Base-by-base conservation (phyloP, 768 basidiomycete species). In the Dictyophora rubrovolvata region DNA sequence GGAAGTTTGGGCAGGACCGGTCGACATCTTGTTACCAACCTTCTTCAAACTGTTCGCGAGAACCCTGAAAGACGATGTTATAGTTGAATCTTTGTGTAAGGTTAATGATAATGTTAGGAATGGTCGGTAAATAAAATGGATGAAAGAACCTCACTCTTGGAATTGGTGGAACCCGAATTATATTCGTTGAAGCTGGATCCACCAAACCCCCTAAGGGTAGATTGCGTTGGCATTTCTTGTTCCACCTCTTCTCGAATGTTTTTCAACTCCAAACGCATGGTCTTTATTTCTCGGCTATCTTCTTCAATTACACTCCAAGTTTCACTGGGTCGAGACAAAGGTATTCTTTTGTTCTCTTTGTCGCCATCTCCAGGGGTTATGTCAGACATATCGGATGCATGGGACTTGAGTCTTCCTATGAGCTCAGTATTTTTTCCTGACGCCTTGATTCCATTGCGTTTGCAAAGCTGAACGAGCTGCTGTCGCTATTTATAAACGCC, bases 301-400 rank as follows among this genome's bases (percentile, higher is more conserved):
- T 57, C 89, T 84, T 91, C 89, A n/a, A 90, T 81, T 60, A 91
- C 73, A 66, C 89, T 87, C 88, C 90, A 91, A 64, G 86, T 84
- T 65, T 88, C 86, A 65, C 87, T 87, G 0, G 86, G 85, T 48
- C 86, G 77, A 10, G 82, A 72, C 60, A 74, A 66, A 42, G 69
- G 58, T 62, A 50, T 18, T 61, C 63, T 34, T 34, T 56, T 16
- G 36, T 64, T 65, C 28, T 69, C 65, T 17, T 66, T 65, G 12
- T 72, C 68, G 22, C 61, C 63, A 56, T 71, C 68, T n/a, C 60
- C 63, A 8, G 62, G 60, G 3, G 56, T 50, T 14, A 55, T 16
- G 28, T 57, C 47, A 17, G 22, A 35, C 12, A 21, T n/a, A 20
- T 46, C 36, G 82, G 69, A 4, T 5, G 89, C 87, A 67, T 87